Evolutionary conservation across 805 yeast species (phyloP).

Genomic region (Metschnikowia baotianmanensis): DNA sequence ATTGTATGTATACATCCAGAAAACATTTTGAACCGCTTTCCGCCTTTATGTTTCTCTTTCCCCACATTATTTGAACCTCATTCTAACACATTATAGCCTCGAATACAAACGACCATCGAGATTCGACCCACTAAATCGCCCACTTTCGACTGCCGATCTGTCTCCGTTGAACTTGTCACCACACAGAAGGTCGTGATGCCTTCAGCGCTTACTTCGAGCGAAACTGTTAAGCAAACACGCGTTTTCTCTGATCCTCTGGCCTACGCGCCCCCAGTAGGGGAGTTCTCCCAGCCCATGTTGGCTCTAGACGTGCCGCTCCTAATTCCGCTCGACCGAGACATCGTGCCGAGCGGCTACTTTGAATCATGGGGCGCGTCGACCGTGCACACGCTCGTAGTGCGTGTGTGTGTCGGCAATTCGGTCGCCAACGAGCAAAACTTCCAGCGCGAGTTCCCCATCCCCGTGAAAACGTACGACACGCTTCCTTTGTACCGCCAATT

Average conservation of each 20-base stretch:
- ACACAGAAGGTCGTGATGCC: slow-evolving; percentile 47
- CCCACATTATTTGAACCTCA: neutral
- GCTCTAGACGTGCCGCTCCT: slow-evolving; percentile 61
- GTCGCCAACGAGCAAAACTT: slow-evolving; percentile 31
- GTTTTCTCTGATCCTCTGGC: slow-evolving; percentile 35
- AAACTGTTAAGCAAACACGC: slow-evolving; percentile 32
- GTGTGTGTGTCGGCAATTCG: slow-evolving; percentile 31
- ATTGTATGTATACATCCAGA: slow-evolving; percentile 24
- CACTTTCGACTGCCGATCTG: slow-evolving; percentile 46
- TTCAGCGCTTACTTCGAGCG: slow-evolving; percentile 36
- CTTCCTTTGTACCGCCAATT: slow-evolving; percentile 56
- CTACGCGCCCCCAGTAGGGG: slow-evolving; percentile 40
- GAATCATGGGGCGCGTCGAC: slow-evolving; percentile 48
- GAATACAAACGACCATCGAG: slow-evolving; percentile 56
- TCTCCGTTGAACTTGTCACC: slow-evolving; percentile 49
- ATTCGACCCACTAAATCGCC: slow-evolving; percentile 49
- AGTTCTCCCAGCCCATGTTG: slow-evolving; percentile 39
- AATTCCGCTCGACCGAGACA: slow-evolving; percentile 52
- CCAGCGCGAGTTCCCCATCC: slow-evolving; percentile 45
- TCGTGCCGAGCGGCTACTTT: slow-evolving; percentile 51
- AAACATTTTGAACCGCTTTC: neutral
- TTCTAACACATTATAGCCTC: slow-evolving; percentile 35
- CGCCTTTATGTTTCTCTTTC: neutral
- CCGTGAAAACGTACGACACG: slow-evolving; percentile 54
- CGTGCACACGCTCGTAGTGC: slow-evolving; percentile 43